Percentiles rank a stretch among this genome's conserved stretches.
These are phyloP conservation scores for Xylariaceae sp. DNA, from an alignment of 2,329 filamentous ascomycete genomes.

Conservation along the genomic window DNA sequence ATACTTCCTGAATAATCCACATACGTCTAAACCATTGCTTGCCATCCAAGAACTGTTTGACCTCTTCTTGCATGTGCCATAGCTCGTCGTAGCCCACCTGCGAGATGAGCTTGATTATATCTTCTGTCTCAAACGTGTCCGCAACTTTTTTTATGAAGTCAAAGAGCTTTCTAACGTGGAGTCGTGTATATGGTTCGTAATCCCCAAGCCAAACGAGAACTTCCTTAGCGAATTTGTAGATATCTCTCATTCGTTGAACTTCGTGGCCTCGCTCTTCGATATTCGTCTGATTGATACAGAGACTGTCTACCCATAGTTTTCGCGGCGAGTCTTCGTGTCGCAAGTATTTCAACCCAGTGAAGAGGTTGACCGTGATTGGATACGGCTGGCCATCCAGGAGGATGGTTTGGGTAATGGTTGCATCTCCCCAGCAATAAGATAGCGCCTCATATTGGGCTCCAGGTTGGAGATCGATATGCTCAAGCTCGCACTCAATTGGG, in stretches of 20 bases:
- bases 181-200: conserved; percentile 6
- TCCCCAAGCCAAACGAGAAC: conserved; percentile 11
- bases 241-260: conserved; percentile 12
- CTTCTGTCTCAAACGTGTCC: no score
- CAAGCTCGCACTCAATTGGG: conserved; percentile 12
- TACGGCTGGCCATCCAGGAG: conserved; percentile 8
- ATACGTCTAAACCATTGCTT: no score
- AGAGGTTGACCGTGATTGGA: conserved; percentile 12
- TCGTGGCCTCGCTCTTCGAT: conserved; percentile 8
- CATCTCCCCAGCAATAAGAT: conserved; percentile 16
- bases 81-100: no score
- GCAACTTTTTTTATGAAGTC: no score
- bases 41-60: no score
- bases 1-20: no score
- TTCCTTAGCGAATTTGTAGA: conserved; percentile 7
- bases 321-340: conserved; percentile 9
- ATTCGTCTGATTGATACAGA: conserved; percentile 16
- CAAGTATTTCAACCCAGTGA: conserved; percentile 6
- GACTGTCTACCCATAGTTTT: conserved; percentile 13
- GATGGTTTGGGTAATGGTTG: conserved; percentile 11
- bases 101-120: no score
- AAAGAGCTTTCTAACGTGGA: conserved; percentile 6
- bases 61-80: no score
- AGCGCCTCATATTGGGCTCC: conserved; percentile 13
- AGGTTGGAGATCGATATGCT: conserved; percentile 7